phyloP scores from a whole-genome alignment of 345 rosid genomes.

The Fremontodendron californicum region DNA sequence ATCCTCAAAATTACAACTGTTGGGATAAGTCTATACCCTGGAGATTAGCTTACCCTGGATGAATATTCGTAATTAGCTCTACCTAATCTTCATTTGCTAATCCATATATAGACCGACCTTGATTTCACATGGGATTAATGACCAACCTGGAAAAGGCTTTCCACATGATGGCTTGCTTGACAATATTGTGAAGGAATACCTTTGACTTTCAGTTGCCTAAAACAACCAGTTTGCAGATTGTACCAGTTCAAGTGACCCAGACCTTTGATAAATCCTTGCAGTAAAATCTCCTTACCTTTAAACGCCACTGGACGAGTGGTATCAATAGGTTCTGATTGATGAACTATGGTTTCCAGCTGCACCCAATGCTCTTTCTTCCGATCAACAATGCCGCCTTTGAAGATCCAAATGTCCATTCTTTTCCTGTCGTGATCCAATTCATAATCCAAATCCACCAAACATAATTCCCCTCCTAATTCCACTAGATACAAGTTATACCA shows the following conservation, averaged over 20 bases:
- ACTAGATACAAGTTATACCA: not conserved
- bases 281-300: conserved; percentile 9
- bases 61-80: not conserved
- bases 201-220: not conserved
- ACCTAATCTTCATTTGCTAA: not conserved
- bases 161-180: conserved; percentile 6
- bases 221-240: not conserved
- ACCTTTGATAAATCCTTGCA: conserved; percentile 16
- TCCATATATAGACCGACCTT: not conserved
- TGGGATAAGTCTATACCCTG: too few species aligned
- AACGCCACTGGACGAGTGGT: conserved; percentile 15
- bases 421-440: not conserved
- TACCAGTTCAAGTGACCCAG: not conserved
- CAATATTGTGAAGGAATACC: not conserved
- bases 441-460: conserved; percentile 18
- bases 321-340: conserved; percentile 2
- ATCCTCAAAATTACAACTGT: not conserved
- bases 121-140: not conserved
- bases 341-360: not conserved
- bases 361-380: not conserved
- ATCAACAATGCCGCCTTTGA: not conserved
- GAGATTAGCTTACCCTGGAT: too few species aligned
- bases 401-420: conserved; percentile 16
- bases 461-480: conserved; percentile 7
- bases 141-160: conserved; percentile 1